A percentile compares a stretch with the other conserved stretches of the same genome.
phyloP scores from a whole-genome alignment of 148 eudicot genomes.

The Hydrangea macrophylla region DNA sequence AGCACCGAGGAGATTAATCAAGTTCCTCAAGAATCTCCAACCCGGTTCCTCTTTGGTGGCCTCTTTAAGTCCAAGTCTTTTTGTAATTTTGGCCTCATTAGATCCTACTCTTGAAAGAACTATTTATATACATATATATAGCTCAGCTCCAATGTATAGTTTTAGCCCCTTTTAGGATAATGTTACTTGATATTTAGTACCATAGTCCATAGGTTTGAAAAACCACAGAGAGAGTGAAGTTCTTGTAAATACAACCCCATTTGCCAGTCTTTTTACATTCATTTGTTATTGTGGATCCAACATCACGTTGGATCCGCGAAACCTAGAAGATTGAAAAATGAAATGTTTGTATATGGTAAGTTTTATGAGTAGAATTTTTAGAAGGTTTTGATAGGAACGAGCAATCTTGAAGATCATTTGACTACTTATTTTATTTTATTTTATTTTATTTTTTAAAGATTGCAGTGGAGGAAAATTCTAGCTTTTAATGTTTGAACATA shows the following conservation, averaged over 20 bases:
- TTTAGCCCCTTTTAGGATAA: background rate
- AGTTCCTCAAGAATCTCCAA: slow-evolving; percentile 62
- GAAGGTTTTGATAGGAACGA: too few species aligned
- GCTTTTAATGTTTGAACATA: background rate
- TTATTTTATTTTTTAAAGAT: too few species aligned
- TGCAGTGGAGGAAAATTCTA: too few species aligned
- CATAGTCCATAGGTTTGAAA: background rate
- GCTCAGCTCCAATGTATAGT: slow-evolving; percentile 12
- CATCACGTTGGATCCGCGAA: slow-evolving; percentile 11
- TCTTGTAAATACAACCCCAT: slow-evolving; percentile 12
- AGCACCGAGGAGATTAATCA: slow-evolving; percentile 46
- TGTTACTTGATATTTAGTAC: too few species aligned
- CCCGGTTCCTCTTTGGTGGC: slow-evolving; percentile 70
- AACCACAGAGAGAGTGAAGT: slow-evolving; percentile 1
- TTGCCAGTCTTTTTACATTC: background rate
- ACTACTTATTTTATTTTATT: too few species aligned
- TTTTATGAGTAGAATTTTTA: too few species aligned
- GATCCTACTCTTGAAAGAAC: slow-evolving; percentile 62
- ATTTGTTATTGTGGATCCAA: slow-evolving; percentile 14
- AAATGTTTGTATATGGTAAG: slow-evolving; percentile 4
- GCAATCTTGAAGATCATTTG: too few species aligned
- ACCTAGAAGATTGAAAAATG: too few species aligned
- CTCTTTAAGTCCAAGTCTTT: slow-evolving; percentile 89
- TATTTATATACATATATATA: background rate
- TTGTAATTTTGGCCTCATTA: slow-evolving; percentile 72